Percentiles rank a stretch among this genome's conserved stretches.
phyloP scores from a whole-genome alignment of 441 rosid genomes.

The Bruguiera hainesii region DNA sequence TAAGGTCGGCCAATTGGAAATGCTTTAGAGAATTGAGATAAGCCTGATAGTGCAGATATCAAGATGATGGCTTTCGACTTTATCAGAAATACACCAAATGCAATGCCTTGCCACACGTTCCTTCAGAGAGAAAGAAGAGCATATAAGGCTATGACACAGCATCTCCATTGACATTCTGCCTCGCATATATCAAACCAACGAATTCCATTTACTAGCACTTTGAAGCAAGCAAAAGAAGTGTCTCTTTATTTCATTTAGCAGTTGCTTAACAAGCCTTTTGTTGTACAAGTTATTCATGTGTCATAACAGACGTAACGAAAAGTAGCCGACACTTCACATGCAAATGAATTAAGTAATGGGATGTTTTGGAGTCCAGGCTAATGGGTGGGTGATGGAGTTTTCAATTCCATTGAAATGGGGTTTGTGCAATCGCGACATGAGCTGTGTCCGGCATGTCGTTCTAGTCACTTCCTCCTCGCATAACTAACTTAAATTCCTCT shows the following conservation, averaged over 20 bases:
- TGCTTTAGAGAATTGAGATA: neutral
- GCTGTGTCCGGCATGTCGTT: slow-evolving; percentile 24
- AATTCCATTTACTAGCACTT: neutral
- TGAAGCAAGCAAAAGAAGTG: neutral
- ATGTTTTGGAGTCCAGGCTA: neutral
- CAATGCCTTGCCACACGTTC: no score
- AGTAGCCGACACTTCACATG: slow-evolving; percentile 28
- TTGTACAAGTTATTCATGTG: neutral
- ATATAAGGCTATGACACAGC: no score
- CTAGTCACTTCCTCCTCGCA: neutral
- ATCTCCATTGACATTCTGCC: no score
- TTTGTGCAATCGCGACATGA: neutral
- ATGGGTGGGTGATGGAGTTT: neutral
- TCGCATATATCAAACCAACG: neutral
- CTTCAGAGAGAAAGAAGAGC: no score
- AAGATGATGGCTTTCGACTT: slow-evolving; percentile 7
- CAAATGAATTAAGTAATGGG: neutral
- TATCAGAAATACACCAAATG: neutral
- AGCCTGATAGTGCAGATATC: neutral
- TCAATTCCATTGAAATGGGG: neutral
- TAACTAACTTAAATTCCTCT: slow-evolving; percentile 1
- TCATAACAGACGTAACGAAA: neutral
- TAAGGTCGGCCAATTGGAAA: neutral
- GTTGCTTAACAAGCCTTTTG: neutral
- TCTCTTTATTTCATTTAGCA: neutral